Evolutionary conservation across 2,329 filamentous ascomycete genomes (phyloP), one percentile per base, ranked within the genome.

Genomic region (Colletotrichum coccodes): DNA sequence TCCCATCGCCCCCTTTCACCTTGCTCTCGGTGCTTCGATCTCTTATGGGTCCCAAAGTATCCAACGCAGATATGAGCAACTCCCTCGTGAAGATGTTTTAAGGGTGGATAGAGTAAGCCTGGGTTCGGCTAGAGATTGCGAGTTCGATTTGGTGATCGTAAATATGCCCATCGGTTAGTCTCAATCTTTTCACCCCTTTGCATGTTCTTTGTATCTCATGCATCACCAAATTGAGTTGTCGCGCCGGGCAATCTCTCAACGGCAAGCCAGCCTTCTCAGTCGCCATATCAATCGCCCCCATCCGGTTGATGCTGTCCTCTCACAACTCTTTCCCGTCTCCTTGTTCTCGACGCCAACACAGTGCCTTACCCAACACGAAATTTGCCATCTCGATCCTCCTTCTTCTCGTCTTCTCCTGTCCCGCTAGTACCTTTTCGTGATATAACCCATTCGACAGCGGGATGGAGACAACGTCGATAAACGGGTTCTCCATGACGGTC

Each of bases 381-480:
- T 76, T 76, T 23, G 72, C 68, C 44, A 79, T 65, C 21, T 72
- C 75, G n/a, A 80, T 72, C 56, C 68, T 74, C 2, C 79, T 72
- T 34, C 68, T 76, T 34, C 70, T 72, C 26, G 71, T 67, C 65
- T 73, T 73, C 60, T 77, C 72, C 49, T 75, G 71, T 4, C 68
- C 70, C 12, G 64, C 68, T 3, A 70, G 68, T 8, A 75, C 60
- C 34, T 52, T 32, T 47, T 85, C 80, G 57, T 75, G 79, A 64
- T 83, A 81, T 16, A 82, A 72, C 9, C 78, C 76, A 56, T 79
- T 80, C 6, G 83, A 83, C 5, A 87, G 77, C 4, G 84, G 80
- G 56, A 88, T 84, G 72, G 86, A 87, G 23, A 88, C 80, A 23
- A 80, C 82, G 49, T 85, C 81, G 70, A 83, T 81, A 14, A 77